Conservation (phyloP, 169 alveolate genomes). For the Babesia divergens region DNA sequence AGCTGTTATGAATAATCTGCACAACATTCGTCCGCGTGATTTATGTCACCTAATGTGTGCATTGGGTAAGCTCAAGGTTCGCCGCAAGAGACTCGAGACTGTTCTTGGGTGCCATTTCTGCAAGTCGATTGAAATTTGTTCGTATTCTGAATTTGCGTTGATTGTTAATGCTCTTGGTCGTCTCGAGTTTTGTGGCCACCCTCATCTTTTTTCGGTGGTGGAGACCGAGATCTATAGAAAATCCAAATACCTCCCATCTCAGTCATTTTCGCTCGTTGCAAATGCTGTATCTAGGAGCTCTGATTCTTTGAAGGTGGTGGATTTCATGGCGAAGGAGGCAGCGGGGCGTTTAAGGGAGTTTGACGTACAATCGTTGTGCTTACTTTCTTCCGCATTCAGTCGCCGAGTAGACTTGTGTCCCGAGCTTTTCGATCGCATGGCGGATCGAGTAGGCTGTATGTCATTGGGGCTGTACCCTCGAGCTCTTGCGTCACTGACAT, state of each 20-base stretch:
- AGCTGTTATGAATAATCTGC: not conserved
- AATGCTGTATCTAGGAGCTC: conserved; percentile 27
- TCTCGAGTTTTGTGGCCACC: conserved; percentile 42
- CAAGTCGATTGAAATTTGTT: conserved; percentile 21
- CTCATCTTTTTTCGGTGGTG: conserved; percentile 34
- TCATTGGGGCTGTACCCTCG: conserved; percentile 68
- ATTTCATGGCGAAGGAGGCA: not conserved
- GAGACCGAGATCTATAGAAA: conserved; percentile 55
- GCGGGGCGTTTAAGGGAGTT: conserved; percentile 34
- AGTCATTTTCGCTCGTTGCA: conserved; percentile 18
- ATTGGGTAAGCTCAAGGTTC: conserved; percentile 20
- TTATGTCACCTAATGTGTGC: conserved; percentile 32
- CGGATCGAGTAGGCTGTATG: conserved; percentile 69
- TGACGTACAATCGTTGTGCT: conserved; percentile 57
- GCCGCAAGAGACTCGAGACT: conserved; percentile 17
- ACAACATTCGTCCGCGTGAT: conserved; percentile 28
- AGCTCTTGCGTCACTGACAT: conserved; percentile 67
- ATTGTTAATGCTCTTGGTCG: conserved; percentile 34
- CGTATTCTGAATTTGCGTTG: conserved; percentile 10
- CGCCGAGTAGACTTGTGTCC: conserved; percentile 11
- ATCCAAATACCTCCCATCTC: conserved; percentile 17
- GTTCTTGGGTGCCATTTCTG: conserved; percentile 58
- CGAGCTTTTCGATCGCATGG: conserved; percentile 52
- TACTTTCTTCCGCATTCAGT: conserved; percentile 35
- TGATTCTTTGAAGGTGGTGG: conserved; percentile 11